phyloP scores from a whole-genome alignment of 768 basidiomycete genomes.

The Serendipita sp. region DNA sequence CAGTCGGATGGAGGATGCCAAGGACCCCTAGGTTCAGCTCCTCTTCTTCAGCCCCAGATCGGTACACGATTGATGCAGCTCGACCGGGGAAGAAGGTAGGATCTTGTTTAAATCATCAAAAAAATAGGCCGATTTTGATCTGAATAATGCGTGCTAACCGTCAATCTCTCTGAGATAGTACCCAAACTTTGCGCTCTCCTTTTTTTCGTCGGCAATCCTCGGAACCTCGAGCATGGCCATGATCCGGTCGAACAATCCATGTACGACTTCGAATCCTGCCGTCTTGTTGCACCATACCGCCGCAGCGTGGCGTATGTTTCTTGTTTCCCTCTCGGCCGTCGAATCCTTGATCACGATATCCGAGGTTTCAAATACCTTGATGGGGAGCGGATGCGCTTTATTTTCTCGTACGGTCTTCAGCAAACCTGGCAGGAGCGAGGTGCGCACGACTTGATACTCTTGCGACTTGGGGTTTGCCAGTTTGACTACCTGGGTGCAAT shows the following conservation, averaged over 20 bases:
- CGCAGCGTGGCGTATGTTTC: conserved; percentile 75
- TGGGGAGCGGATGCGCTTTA: conserved; percentile 77
- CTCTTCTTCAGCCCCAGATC: conserved; percentile 23
- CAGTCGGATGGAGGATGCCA: conserved; percentile 84
- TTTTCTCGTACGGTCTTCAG: conserved; percentile 97
- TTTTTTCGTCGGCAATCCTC: conserved; percentile 43
- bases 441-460: conserved; percentile 96
- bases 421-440: conserved; percentile 85
- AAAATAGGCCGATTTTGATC: neutral
- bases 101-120: conserved; percentile 32
- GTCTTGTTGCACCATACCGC: conserved; percentile 94
- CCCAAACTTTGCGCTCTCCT: conserved; percentile 37
- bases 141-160: conserved; percentile 30
- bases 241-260: conserved; percentile 82
- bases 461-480: conserved; percentile 95
- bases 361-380: conserved; percentile 84
- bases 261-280: conserved; percentile 91
- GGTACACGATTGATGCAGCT: conserved; percentile 81
- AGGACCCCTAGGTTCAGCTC: conserved; percentile 77
- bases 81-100: conserved; percentile 90
- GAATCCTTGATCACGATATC: conserved; percentile 86
- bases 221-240: conserved; percentile 96
- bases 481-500: conserved; percentile 63
- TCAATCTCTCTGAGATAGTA: conserved; percentile 83
- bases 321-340: conserved; percentile 59